These are phyloP conservation scores for Triticum monococcum DNA, from an alignment of 176 grass and related monocot species.

Conservation along the genomic window DNA sequence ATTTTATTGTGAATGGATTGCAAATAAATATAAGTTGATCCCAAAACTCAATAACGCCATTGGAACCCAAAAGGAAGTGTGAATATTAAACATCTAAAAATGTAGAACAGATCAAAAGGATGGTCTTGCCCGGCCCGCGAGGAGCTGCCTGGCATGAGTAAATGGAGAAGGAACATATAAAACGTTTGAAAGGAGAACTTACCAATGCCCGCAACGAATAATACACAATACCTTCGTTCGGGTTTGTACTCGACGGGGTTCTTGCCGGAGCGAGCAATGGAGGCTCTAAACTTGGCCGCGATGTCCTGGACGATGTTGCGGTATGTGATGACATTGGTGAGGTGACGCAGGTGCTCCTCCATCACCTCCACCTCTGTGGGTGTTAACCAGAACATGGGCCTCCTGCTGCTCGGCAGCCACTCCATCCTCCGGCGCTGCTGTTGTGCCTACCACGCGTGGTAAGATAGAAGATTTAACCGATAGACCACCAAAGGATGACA, in stretches of 20 bases:
- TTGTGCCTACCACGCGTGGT: neutral
- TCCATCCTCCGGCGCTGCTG: constrained; percentile 40
- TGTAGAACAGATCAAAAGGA: no score
- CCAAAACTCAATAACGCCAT: no score
- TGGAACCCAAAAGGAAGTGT: no score
- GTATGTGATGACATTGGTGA: constrained; percentile 61
- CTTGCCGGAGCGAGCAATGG: constrained; percentile 64
- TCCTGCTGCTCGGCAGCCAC: constrained; percentile 56
- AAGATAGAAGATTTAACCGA: neutral
- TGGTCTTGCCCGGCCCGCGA: no score
- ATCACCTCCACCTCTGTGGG: constrained; percentile 81
- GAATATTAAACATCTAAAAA: no score
- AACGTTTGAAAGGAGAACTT: no score
- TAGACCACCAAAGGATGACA: neutral
- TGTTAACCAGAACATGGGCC: constrained; percentile 69
- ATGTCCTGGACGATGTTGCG: constrained; percentile 50
- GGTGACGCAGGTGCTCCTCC: constrained; percentile 69
- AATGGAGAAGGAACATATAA: no score
- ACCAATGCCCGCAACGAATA: no score
- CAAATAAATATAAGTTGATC: no score
- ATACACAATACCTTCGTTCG: constrained; percentile 38
- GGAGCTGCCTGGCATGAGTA: no score
- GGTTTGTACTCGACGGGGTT: constrained; percentile 60
- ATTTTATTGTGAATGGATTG: no score
- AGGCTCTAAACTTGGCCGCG: constrained; percentile 77